Percentiles rank a stretch among this genome's conserved stretches.
Evolutionary conservation across 805 yeast genomes (phyloP).

Genomic region (Pichia heedii): DNA sequence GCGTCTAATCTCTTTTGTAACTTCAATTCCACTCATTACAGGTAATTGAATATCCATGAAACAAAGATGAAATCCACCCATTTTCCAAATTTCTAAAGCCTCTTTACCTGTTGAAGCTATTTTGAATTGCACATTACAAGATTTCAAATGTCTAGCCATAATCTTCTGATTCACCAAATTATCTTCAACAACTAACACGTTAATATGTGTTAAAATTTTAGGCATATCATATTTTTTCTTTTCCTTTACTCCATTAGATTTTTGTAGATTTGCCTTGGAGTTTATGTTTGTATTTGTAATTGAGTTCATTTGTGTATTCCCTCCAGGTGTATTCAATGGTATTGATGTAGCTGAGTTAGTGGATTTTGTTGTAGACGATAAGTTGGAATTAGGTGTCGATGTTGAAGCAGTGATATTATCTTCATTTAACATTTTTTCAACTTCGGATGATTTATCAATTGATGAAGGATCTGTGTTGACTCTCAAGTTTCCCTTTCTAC

Average conservation of each 20-base stretch:
- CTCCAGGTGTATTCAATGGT: not conserved
- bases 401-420: not conserved
- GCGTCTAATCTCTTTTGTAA: slow-evolving; percentile 82
- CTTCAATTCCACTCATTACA: slow-evolving; percentile 91
- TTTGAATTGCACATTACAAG: slow-evolving; percentile 74
- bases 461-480: not conserved
- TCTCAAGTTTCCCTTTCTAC: slow-evolving; percentile 2
- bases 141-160: slow-evolving; percentile 77
- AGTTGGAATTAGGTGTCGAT: slow-evolving; percentile 1
- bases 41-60: slow-evolving; percentile 97
- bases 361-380: not conserved
- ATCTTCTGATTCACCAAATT: slow-evolving; percentile 90
- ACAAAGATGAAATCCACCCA: slow-evolving; percentile 90
- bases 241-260: not conserved
- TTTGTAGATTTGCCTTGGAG: not conserved
- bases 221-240: slow-evolving; percentile 30
- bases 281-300: not conserved
- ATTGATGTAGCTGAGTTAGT: not conserved
- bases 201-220: slow-evolving; percentile 78
- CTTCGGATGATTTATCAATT: not conserved
- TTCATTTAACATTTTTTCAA: not conserved
- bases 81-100: slow-evolving; percentile 89
- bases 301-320: not conserved
- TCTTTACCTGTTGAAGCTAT: slow-evolving; percentile 92
- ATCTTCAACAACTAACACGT: slow-evolving; percentile 92